Percentiles rank a stretch among this genome's conserved stretches.
phyloP scores from a whole-genome alignment of 106 monocot species.

The Phalaenopsis aphrodite region DNA sequence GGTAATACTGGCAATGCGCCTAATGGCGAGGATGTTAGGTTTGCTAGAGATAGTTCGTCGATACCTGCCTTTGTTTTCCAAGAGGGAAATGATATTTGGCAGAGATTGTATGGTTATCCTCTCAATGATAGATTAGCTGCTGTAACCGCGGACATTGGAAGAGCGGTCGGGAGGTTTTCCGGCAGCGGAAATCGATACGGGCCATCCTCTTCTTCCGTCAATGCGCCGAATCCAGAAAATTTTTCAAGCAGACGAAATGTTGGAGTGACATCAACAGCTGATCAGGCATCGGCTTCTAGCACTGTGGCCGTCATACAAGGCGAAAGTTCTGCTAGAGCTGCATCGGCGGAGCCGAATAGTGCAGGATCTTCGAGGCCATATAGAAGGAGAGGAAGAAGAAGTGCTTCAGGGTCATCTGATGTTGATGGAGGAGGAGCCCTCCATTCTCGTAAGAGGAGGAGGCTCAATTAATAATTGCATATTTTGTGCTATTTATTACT shows the following conservation, averaged over 20 bases:
- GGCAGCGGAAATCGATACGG: constrained; percentile 18
- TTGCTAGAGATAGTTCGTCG: constrained; percentile 15
- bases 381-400: constrained; percentile 55
- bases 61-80: constrained; percentile 17
- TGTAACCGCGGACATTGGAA: constrained; percentile 41
- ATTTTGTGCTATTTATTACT: not conserved
- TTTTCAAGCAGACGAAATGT: constrained; percentile 13
- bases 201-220: constrained; percentile 30
- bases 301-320: constrained; percentile 81
- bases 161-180: constrained; percentile 41
- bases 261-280: constrained; percentile 26
- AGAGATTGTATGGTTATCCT: constrained; percentile 19
- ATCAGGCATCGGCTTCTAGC: constrained; percentile 75
- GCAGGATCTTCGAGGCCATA: constrained; percentile 59
- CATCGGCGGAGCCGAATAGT: constrained; percentile 45
- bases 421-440: constrained; percentile 53
- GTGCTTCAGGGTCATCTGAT: constrained; percentile 34
- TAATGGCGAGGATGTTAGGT: constrained; percentile 8
- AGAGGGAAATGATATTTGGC: constrained; percentile 34
- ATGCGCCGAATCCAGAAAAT: constrained; percentile 25
- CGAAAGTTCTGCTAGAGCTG: constrained; percentile 30
- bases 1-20: constrained; percentile 13
- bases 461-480: constrained; percentile 33
- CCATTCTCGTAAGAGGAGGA: constrained; percentile 56
- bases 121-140: constrained; percentile 33